phyloP scores from a whole-genome alignment of 352 stramenopile species.

The Pythium sukuiense region DNA sequence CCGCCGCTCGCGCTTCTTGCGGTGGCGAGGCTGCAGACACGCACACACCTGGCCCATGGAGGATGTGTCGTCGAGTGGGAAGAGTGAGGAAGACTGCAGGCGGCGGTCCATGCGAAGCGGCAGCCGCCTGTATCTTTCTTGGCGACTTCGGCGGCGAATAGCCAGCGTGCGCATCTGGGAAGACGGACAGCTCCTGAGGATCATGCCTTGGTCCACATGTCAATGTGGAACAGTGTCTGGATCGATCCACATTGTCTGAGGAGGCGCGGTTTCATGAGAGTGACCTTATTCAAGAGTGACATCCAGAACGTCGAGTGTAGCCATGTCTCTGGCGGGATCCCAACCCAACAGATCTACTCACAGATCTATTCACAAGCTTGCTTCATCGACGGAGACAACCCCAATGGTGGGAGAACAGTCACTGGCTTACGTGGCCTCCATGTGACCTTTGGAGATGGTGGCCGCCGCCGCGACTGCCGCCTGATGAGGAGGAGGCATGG shows the following conservation, averaged over 20 bases:
- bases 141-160: slow-evolving; percentile 8
- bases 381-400: not conserved
- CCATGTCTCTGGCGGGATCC: not conserved
- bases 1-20: slow-evolving; percentile 52
- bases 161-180: slow-evolving; percentile 8
- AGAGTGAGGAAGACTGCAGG: not conserved
- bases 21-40: slow-evolving; percentile 59
- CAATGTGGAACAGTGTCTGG: slow-evolving; percentile 18
- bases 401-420: not conserved
- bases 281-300: slow-evolving; percentile 13
- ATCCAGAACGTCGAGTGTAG: not conserved
- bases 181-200: slow-evolving; percentile 13
- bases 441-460: slow-evolving; percentile 20
- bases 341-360: not conserved
- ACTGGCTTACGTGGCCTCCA: slow-evolving; percentile 12
- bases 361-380: not conserved
- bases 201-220: slow-evolving; percentile 6
- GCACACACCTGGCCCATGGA: slow-evolving; percentile 77
- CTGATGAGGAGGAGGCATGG: slow-evolving; percentile 10
- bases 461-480: slow-evolving; percentile 12
- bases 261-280: not conserved
- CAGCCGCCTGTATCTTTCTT: slow-evolving; percentile 4
- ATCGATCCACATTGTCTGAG: slow-evolving; percentile 8
- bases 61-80: not conserved
- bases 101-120: not conserved